Base-by-base conservation (phyloP, 169 alveolate species). In the Plasmodium reichenowi region DNA sequence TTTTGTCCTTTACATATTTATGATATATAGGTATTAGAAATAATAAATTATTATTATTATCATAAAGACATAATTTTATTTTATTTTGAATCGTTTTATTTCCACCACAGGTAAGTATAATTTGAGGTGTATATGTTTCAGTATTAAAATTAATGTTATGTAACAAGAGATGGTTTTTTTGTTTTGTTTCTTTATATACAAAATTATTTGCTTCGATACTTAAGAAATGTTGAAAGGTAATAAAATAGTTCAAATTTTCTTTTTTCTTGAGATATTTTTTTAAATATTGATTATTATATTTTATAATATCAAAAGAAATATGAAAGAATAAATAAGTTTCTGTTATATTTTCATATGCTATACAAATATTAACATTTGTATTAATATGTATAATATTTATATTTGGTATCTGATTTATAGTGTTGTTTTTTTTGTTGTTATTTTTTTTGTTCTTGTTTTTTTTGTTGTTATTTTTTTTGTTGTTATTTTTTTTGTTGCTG, bases 11-110 rank as follows among this genome's bases (percentile, higher is more conserved):
- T 12, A 71, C 88, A 52, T 72, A 72, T 72, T 86, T 86, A 60
- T 86, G 88, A 59, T 71, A 86, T 58, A 86, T 72, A 17, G 92
- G 92, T 63, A 86, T 86, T 2, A 86, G 56, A 59, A 86, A 86
- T 72, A 86, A 64, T 56, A 86, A 43, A 86, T 86, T 86, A 45
- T 86, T 86, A 12, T 20, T 50, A 86, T 86, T 86, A 72, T 86
- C 92, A 64, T 86, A 86, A 17, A 86, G 15, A 59, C 92, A 86
- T n/a, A 86, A 72, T 60, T 86, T 86, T 60, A 86, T 86, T 72
- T 74, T 86, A 50, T 66, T 72, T 17, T 67, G 43, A 38, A 86
- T 47, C 20, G 72, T 58, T 86, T 71, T 86, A 62, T 86, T 86
- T 10, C 92, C 92, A 22, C 92, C 92, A 9, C 67, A 26, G 59